Base-by-base conservation (phyloP, 2,329 filamentous ascomycete genomes). In the Hypoxylon sp. region DNA sequence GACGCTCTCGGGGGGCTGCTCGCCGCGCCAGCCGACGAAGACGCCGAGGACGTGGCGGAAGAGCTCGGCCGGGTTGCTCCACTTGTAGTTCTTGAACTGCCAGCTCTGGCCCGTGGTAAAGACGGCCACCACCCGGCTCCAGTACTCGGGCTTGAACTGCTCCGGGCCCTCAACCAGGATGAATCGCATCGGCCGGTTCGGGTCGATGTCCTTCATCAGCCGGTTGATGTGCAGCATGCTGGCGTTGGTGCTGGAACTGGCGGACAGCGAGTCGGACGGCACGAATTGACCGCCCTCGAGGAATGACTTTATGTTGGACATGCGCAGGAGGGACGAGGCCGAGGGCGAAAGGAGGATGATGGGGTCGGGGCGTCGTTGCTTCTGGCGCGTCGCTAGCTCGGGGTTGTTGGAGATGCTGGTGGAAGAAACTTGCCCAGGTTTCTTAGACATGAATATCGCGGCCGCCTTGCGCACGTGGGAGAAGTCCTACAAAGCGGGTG, bases 1-100 rank as follows among this genome's bases (percentile, higher is more conserved):
- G 31, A 99, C 88, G 37, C 86, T 88, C 50, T 89, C 84, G 1
- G 95, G 95, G 2, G 88, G 77, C 61, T 87, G 83, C 70, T 98
- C 93, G 46, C 91, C 92, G 60, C 90, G 86, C 91, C 92, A 98
- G 3, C 95, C 95, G 2, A 99, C 87, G 70, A 91, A 96, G 46
- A 99, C 80, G 53, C 95, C 95, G 11, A 92, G 81, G 2, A 92
- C 90, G 70, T 97, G 91, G 65, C 87, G 86, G 79, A 99, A 99
- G 46, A 99, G 81, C 71, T 98, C 95, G 11, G 87, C 83, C 0
- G 95, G 91, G 53, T 89, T 88, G 66, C 88, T 88, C 92, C 95
- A 99, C 76, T 96, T 97, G 83, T 99, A 99, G 66, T 87, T 90
- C 78, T 97, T 97, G 79, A 99, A 99, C 77, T 99, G 95, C 95